Conservation (phyloP, 345 rosid species). For the Fremontodendron californicum region DNA sequence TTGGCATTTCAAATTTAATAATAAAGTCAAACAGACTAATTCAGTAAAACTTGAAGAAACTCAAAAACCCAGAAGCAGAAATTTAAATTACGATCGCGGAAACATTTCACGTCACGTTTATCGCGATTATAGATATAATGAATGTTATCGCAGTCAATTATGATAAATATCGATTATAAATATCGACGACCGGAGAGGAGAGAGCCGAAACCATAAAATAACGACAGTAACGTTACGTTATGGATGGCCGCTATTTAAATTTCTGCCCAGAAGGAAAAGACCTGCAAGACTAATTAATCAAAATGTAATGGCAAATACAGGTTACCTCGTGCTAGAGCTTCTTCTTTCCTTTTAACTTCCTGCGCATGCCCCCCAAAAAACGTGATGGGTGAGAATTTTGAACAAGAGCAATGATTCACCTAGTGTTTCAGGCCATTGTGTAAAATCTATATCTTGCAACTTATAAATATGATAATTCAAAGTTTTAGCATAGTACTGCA, state of each 20-base stretch:
- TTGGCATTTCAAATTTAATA: neutral
- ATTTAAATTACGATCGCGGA: no score
- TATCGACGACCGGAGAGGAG: no score
- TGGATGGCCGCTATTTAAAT: no score
- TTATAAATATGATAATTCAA: neutral
- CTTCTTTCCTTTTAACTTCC: constrained; percentile 80
- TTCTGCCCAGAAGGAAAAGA: no score
- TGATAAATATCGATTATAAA: no score
- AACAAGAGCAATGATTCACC: neutral
- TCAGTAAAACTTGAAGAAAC: neutral
- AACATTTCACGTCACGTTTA: no score
- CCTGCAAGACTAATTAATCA: neutral
- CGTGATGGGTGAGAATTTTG: neutral
- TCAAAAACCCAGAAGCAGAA: neutral
- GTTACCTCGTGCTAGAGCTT: constrained; percentile 84
- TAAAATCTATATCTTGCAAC: neutral
- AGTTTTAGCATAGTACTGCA: no score
- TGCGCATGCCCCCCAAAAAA: constrained; percentile 19
- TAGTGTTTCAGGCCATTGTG: neutral
- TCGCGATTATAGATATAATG: no score
- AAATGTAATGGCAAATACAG: neutral
- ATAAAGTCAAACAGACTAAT: neutral
- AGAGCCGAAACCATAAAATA: no score
- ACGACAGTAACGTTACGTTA: no score
- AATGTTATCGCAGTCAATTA: no score